These are phyloP conservation scores for Apodospora peruviana DNA, from an alignment of 495 filamentous ascomycete genomes.

Conservation along the genomic window DNA sequence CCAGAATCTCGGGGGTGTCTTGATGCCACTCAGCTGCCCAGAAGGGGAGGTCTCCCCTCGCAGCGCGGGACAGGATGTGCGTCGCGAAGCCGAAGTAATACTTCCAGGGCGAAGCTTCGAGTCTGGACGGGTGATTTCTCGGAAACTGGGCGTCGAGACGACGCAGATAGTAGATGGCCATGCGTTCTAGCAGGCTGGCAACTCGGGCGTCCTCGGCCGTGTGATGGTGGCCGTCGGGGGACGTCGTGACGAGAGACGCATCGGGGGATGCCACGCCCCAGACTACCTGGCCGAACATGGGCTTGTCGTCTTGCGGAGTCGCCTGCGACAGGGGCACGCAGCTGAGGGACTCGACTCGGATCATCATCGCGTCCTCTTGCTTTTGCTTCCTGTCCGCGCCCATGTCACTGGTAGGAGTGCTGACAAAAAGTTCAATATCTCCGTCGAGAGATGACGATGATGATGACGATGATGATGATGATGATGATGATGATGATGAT, in stretches of 20 bases:
- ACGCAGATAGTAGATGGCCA: neutral
- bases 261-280: neutral
- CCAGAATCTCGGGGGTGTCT: neutral
- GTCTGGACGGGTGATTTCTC: neutral
- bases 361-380: too few relatives aligned
- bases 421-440: neutral
- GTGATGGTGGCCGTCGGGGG: neutral
- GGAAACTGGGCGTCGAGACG: neutral
- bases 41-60: neutral
- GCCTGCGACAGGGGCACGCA: neutral
- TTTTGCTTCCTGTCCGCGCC: too few relatives aligned
- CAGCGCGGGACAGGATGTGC: neutral
- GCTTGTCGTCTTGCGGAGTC: neutral
- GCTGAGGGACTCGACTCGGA: neutral
- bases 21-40: too few relatives aligned
- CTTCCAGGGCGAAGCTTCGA: neutral
- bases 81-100: neutral
- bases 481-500: neutral
- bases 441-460: neutral
- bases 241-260: neutral
- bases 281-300: neutral
- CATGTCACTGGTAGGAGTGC: neutral
- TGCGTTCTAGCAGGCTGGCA: neutral
- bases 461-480: neutral
- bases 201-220: neutral